Evolutionary conservation across 306 rosid genomes (phyloP), one percentile per base, ranked within the genome.

Genomic region (Prunus mume): DNA sequence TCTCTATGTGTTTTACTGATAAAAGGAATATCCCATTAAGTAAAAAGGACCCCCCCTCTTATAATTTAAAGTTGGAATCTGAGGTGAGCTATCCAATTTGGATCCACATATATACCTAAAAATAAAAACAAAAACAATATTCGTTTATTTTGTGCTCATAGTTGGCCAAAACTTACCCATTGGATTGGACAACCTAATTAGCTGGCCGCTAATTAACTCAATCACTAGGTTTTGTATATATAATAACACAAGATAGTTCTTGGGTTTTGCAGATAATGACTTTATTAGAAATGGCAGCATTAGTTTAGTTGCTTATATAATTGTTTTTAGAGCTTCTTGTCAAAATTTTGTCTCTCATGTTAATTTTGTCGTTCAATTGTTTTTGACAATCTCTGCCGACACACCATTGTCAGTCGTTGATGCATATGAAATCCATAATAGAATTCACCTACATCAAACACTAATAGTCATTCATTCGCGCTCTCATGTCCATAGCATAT

Each of bases 61-160:
- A 38, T 60, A 76, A 79, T 81, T 62, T 51, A 64, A 66, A 74
- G 71, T 66, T 79, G 85, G 90, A 88, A 86, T 78, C 84, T 76
- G 76, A 74, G 79, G 83, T 80, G 74, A 78, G 51, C 81, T 52
- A 69, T 61, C 63, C 38, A 49, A 15, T 57, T 67, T 55, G 67
- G 74, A 76, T 66, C 52, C 55, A 67, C 43, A 7, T 6, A 38
- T 38, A 38, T 34, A 41, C 57, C 57, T 3, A 68, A 57, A 46
- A 20, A 78, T 15, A 27, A 78, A 71, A 50, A 45, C 28, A 61
- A 30, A 62, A 24, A 47, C n/a, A 41, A 63, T 6, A 51, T 9
- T 34, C 30, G 4, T 24, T 50, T 19, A 19, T 0, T 32, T 51
- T 27, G 24, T 27, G 18, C 51, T 47, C 25, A 19, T 57, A 58